Conservation (phyloP, 768 basidiomycete species). For the Termitomyces sp. region DNA sequence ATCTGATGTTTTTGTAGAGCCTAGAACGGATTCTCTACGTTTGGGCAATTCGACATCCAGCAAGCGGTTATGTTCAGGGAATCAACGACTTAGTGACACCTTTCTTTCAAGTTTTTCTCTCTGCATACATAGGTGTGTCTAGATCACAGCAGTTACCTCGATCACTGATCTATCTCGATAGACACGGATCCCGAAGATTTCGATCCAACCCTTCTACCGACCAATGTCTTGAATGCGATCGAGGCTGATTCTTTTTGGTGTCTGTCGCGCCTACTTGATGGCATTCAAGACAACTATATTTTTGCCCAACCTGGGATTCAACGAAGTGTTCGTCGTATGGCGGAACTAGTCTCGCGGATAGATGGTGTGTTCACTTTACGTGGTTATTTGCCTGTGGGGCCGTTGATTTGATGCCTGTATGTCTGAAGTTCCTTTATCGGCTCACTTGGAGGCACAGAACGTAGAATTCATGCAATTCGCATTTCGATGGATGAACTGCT, state of each 20-base stretch:
- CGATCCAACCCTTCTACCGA: slow-evolving; percentile 72
- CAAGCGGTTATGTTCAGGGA: slow-evolving; percentile 97
- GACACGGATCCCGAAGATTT: slow-evolving; percentile 90
- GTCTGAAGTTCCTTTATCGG: slow-evolving; percentile 68
- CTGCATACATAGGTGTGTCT: slow-evolving; percentile 81
- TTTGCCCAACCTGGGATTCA: slow-evolving; percentile 96
- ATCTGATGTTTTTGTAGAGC: slow-evolving; percentile 45
- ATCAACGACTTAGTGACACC: slow-evolving; percentile 98
- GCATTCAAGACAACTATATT: slow-evolving; percentile 98
- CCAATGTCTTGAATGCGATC: slow-evolving; percentile 70
- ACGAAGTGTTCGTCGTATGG: slow-evolving; percentile 89
- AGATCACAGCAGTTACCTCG: not conserved
- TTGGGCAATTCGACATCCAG: slow-evolving; percentile 98
- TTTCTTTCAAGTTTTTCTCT: slow-evolving; percentile 96
- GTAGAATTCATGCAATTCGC: slow-evolving; percentile 99
- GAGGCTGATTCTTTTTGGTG: slow-evolving; percentile 99
- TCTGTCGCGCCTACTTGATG: slow-evolving; percentile 88
- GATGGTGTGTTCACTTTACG: slow-evolving; percentile 49
- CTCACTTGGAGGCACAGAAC: slow-evolving; percentile 83
- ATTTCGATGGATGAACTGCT: slow-evolving; percentile 99
- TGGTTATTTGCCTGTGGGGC: not conserved
- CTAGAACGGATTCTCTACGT: slow-evolving; percentile 95
- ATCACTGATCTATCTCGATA: slow-evolving; percentile 25
- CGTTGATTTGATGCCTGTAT: not conserved
- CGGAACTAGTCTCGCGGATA: slow-evolving; percentile 85